A percentile compares a stretch with the other conserved stretches of the same genome.
Evolutionary conservation across 106 monocot species (phyloP).

Genomic region (Phalaenopsis equestris): DNA sequence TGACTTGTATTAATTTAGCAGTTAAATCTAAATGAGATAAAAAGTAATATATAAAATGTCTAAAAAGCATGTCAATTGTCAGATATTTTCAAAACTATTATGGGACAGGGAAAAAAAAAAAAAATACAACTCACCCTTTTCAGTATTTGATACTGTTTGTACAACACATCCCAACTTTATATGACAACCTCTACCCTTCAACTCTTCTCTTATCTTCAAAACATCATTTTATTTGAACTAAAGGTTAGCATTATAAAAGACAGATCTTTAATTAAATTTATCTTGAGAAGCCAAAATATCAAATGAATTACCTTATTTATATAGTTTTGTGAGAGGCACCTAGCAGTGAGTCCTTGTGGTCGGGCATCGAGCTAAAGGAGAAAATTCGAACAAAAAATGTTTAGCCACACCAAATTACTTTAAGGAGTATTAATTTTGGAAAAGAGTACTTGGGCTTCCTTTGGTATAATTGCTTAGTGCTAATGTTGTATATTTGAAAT

Average conservation of each 20-base stretch:
- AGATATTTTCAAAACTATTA: too few relatives aligned
- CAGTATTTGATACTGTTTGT: slow-evolving; percentile 42
- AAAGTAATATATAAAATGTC: too few relatives aligned
- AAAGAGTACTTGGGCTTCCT: too few relatives aligned
- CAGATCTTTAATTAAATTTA: neutral
- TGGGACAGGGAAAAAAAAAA: neutral
- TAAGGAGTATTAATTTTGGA: too few relatives aligned
- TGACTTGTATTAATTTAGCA: too few relatives aligned
- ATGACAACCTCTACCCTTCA: slow-evolving; percentile 57
- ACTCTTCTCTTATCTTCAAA: slow-evolving; percentile 54
- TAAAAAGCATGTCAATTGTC: too few relatives aligned
- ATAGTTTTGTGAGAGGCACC: slow-evolving; percentile 49
- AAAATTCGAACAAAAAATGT: neutral
- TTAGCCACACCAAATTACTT: too few relatives aligned
- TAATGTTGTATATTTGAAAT: too few relatives aligned
- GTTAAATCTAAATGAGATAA: too few relatives aligned
- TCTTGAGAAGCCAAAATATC: neutral
- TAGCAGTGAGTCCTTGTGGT: slow-evolving; percentile 79
- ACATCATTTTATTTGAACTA: neutral
- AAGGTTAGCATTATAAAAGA: neutral
- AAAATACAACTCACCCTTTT: slow-evolving; percentile 35
- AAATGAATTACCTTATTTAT: slow-evolving; percentile 45
- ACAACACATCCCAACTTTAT: slow-evolving; percentile 60
- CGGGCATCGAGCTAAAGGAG: slow-evolving; percentile 58
- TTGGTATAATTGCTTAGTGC: too few relatives aligned